Conservation (phyloP, 2,329 filamentous ascomycete genomes). For the Colletotrichum agaves region DNA sequence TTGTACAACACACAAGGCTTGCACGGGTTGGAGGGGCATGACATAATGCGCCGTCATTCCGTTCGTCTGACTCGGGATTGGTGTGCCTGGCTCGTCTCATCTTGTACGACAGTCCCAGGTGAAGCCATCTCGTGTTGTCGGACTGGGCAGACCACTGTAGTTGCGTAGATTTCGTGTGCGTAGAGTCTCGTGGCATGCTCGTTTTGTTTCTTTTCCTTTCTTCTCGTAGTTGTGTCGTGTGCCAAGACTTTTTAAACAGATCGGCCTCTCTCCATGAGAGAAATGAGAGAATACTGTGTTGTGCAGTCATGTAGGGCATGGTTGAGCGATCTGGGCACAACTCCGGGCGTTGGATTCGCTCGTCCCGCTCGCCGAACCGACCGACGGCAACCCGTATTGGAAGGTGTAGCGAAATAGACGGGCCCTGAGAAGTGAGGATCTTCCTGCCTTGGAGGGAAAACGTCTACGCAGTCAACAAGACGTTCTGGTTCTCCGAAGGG, state of each 20-base stretch:
- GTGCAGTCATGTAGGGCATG: too few species aligned
- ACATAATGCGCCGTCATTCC: not conserved
- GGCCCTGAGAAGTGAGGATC: not conserved
- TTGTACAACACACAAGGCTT: not conserved
- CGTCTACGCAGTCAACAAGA: too few species aligned
- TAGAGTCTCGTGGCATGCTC: not conserved
- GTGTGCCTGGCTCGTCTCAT: slow-evolving; percentile 26
- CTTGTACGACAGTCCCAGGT: slow-evolving; percentile 5
- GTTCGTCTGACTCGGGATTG: slow-evolving; percentile 12
- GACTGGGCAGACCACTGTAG: not conserved
- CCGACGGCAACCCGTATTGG: not conserved
- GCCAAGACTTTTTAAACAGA: not conserved
- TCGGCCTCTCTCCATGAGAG: not conserved
- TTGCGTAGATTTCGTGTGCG: not conserved
- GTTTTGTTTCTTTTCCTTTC: too few species aligned
- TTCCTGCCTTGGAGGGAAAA: not conserved
- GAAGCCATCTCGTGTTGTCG: not conserved
- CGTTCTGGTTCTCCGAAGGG: not conserved
- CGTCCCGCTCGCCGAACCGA: not conserved
- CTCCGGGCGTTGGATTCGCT: too few species aligned
- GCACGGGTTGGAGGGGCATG: not conserved
- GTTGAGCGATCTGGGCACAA: not conserved
- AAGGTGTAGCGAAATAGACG: not conserved
- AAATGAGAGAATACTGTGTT: not conserved
- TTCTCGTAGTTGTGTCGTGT: slow-evolving; percentile 1